Evolutionary conservation across 2,329 filamentous ascomycete species (phyloP).

Genomic region (Sclerotinia trifoliorum): DNA sequence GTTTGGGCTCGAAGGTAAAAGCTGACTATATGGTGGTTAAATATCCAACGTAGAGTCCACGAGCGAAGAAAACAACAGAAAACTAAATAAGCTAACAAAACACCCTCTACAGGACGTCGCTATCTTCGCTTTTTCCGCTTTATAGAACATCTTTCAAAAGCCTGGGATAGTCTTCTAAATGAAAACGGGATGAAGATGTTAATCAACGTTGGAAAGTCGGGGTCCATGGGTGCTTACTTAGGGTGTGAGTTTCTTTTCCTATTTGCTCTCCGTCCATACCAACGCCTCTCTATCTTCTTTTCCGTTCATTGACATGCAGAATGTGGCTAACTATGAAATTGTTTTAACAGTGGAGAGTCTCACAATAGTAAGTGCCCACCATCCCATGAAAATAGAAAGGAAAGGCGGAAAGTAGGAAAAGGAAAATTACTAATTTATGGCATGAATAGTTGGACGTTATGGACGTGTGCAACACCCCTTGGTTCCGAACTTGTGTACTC

Average conservation of each 20-base stretch:
- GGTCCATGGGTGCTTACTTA: slow-evolving; percentile 65
- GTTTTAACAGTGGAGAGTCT: slow-evolving; percentile 53
- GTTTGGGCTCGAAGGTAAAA: no score
- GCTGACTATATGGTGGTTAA: no score
- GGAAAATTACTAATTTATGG: neutral
- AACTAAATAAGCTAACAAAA: neutral
- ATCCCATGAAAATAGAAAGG: no score
- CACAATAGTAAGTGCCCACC: slow-evolving; percentile 53
- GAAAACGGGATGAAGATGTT: slow-evolving; percentile 42
- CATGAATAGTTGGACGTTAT: slow-evolving; percentile 47
- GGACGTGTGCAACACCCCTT: slow-evolving; percentile 46
- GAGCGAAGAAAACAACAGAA: neutral
- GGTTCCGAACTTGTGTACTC: slow-evolving; percentile 49
- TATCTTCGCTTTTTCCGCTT: slow-evolving; percentile 70
- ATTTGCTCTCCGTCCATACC: neutral
- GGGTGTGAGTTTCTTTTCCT: slow-evolving; percentile 40
- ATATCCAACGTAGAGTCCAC: neutral
- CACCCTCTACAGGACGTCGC: slow-evolving; percentile 48
- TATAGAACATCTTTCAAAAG: slow-evolving; percentile 56
- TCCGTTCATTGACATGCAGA: neutral
- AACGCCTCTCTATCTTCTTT: neutral
- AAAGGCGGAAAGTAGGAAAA: neutral
- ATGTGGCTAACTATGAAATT: neutral
- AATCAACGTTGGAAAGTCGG: slow-evolving; percentile 57
- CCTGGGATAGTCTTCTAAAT: slow-evolving; percentile 46